Evolutionary conservation across 179 eudicot species (phyloP).

Genomic region (Vitellaria paradoxa): DNA sequence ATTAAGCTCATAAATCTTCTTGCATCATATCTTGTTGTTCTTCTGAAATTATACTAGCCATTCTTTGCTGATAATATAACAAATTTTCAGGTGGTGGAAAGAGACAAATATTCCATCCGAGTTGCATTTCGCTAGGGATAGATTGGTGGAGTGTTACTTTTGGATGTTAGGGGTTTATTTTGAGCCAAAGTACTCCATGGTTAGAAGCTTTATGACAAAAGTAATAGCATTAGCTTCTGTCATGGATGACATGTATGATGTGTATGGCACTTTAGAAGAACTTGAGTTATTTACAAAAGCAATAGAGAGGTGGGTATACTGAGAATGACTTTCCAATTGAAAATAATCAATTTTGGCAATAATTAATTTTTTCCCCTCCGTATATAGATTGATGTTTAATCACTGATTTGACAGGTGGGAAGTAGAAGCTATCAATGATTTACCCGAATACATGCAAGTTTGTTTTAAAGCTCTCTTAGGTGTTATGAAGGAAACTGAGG

Average conservation of each 20-base stretch:
- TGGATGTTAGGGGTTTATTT: not conserved
- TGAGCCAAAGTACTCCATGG: not conserved
- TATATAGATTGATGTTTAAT: too few species aligned
- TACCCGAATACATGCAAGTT: not conserved
- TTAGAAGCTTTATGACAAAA: not conserved
- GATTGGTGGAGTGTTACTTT: not conserved
- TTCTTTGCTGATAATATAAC: too few species aligned
- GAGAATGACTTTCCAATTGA: too few species aligned
- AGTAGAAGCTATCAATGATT: not conserved
- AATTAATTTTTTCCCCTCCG: too few species aligned
- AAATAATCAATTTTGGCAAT: too few species aligned
- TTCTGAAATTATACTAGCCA: too few species aligned
- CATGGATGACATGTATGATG: not conserved
- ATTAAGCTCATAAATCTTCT: too few species aligned
- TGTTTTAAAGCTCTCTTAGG: not conserved
- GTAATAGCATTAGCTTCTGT: not conserved
- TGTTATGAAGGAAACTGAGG: not conserved
- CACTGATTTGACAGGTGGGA: too few species aligned
- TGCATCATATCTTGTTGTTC: too few species aligned
- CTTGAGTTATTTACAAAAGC: not conserved
- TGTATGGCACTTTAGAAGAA: not conserved
- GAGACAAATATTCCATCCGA: too few species aligned
- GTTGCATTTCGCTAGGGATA: too few species aligned
- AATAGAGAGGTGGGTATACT: not conserved
- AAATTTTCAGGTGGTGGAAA: not conserved